Conservation (phyloP, 169 alveolate genomes). For the Eimeria nieschulzi region DNA sequence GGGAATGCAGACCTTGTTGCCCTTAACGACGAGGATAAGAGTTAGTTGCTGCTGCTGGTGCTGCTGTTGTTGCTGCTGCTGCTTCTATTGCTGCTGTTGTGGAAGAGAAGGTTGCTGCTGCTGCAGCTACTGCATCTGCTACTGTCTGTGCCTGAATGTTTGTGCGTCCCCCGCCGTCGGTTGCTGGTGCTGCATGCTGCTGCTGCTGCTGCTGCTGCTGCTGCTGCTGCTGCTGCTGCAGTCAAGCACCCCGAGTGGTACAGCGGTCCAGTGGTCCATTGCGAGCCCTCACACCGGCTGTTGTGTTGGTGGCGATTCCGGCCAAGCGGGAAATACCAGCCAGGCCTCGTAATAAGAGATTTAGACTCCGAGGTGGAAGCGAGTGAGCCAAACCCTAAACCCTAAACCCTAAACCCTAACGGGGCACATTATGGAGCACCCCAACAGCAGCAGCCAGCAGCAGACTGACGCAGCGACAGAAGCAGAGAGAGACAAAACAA, state of each 20-base stretch:
- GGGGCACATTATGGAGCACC: too few species aligned
- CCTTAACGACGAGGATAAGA: slow-evolving; percentile 60
- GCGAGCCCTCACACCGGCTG: slow-evolving; percentile 49
- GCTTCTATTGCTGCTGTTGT: background rate
- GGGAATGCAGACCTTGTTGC: slow-evolving; percentile 64
- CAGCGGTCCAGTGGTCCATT: slow-evolving; percentile 26
- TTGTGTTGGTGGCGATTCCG: slow-evolving; percentile 76
- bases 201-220: slow-evolving; percentile 37
- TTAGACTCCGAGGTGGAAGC: slow-evolving; percentile 48
- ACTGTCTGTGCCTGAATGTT: background rate
- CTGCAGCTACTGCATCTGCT: slow-evolving; percentile 16
- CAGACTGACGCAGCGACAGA: too few species aligned
- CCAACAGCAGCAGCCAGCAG: too few species aligned
- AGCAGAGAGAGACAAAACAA: too few species aligned
- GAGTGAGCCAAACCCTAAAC: slow-evolving; percentile 33
- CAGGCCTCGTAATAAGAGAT: slow-evolving; percentile 67
- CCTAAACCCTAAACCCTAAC: slow-evolving; percentile 47
- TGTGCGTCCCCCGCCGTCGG: background rate
- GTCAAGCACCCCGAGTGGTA: slow-evolving; percentile 71
- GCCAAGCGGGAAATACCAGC: slow-evolving; percentile 57
- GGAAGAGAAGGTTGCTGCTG: slow-evolving; percentile 14
- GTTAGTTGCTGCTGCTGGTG: slow-evolving; percentile 39
- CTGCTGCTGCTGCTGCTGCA: slow-evolving; percentile 56
- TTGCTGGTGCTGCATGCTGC: background rate
- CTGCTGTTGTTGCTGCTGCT: slow-evolving; percentile 20